These are phyloP conservation scores for Solidago caesia DNA, from an alignment of 129 eudicot genomes.

Conservation along the genomic window DNA sequence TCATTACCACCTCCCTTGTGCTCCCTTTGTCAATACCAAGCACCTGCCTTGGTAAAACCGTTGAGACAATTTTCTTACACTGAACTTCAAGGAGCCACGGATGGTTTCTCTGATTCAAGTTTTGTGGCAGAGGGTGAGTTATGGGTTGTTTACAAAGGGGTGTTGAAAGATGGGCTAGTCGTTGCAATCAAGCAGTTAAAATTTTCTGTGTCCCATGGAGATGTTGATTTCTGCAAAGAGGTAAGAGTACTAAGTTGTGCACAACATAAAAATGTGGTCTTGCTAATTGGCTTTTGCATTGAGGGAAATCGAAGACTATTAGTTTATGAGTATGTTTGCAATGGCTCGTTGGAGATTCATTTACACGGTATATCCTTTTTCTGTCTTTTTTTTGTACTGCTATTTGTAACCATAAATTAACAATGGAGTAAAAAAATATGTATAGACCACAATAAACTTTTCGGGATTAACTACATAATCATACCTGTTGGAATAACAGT, in stretches of 20 bases:
- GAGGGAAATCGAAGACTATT: constrained; percentile 57
- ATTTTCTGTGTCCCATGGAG: constrained; percentile 58
- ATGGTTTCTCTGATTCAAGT: constrained; percentile 61
- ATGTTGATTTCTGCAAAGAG: constrained; percentile 88
- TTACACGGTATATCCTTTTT: constrained; percentile 58
- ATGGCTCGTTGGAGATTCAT: constrained; percentile 78
- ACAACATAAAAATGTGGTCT: constrained; percentile 90
- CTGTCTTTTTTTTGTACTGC: not conserved
- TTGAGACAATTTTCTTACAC: constrained; percentile 56
- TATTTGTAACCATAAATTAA: not conserved
- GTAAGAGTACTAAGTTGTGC: constrained; percentile 86
- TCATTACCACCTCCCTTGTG: constrained; percentile 91
- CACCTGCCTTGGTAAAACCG: constrained; percentile 88
- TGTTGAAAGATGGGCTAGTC: constrained; percentile 63
- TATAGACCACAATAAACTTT: not conserved
- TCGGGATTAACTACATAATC: not conserved
- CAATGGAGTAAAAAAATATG: not conserved
- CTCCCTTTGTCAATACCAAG: constrained; percentile 74
- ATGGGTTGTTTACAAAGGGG: constrained; percentile 77
- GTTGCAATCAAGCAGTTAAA: constrained; percentile 85
- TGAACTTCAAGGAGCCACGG: constrained; percentile 78
- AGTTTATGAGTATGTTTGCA: constrained; percentile 92
- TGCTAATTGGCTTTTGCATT: constrained; percentile 85
- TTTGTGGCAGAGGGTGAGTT: constrained; percentile 73
- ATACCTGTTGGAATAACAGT: constrained; percentile 35